A percentile compares a stretch with the other conserved stretches of the same genome.
Conservation (phyloP, 1,284 basidiomycete species). For the Microstroma glucosiphilum region DNA sequence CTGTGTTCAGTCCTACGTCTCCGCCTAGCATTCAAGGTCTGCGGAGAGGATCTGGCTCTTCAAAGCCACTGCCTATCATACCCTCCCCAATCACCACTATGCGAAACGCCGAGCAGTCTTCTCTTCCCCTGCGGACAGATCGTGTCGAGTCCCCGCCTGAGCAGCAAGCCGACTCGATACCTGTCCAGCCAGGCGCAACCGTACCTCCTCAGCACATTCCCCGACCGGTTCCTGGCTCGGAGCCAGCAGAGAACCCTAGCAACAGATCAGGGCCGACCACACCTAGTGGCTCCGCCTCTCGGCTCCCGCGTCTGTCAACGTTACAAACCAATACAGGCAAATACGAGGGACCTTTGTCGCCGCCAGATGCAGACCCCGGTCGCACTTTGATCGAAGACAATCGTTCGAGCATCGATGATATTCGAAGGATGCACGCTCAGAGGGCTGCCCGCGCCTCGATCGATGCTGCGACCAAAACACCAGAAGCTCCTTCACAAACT, state of each 20-base stretch:
- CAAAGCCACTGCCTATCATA: slow-evolving; percentile 8
- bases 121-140: slow-evolving; percentile 12
- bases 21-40: slow-evolving; percentile 3
- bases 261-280: slow-evolving; percentile 6
- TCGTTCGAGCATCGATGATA: slow-evolving; percentile 38
- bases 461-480: slow-evolving; percentile 7
- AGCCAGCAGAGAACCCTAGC: slow-evolving; percentile 4
- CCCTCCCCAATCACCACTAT: slow-evolving; percentile 1
- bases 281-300: too few relatives aligned
- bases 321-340: slow-evolving; percentile 14
- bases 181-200: slow-evolving; percentile 9
- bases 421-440: slow-evolving; percentile 35
- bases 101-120: slow-evolving; percentile 21
- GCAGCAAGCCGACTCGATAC: background rate
- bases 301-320: slow-evolving; percentile 12
- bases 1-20: background rate
- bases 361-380: slow-evolving; percentile 29
- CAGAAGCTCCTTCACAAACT: slow-evolving; percentile 8
- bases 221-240: slow-evolving; percentile 16
- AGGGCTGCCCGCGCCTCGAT: slow-evolving; percentile 19
- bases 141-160: too few relatives aligned
- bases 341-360: slow-evolving; percentile 23
- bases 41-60: background rate
- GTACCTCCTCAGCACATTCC: slow-evolving; percentile 39
- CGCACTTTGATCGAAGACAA: slow-evolving; percentile 38